Percentiles rank a stretch among this genome's conserved stretches.
Conservation (phyloP, 2,329 filamentous ascomycete genomes). For the Clonostachys chloroleuca region DNA sequence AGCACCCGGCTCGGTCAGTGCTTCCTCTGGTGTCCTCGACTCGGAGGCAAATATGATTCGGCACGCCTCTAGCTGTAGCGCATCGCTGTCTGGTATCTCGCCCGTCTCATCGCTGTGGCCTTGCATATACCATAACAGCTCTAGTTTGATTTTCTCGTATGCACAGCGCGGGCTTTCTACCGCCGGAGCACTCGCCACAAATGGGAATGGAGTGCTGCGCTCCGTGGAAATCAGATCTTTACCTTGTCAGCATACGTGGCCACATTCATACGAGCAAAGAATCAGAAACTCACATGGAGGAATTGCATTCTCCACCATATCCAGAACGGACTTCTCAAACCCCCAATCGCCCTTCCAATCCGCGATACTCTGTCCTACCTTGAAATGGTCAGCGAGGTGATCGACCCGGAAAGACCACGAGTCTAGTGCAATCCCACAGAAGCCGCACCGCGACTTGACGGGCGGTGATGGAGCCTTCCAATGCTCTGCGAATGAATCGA, state of each 20-base stretch:
- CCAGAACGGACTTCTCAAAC: constrained; percentile 12
- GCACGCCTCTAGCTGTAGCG: constrained; percentile 53
- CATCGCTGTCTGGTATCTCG: constrained; percentile 38
- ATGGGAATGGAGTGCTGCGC: constrained; percentile 51
- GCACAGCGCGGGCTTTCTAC: constrained; percentile 48
- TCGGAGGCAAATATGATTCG: constrained; percentile 45
- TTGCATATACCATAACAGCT: constrained; percentile 47
- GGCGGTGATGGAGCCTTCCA: constrained; percentile 17
- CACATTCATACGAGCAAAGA: too few relatives aligned
- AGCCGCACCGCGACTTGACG: constrained; percentile 19
- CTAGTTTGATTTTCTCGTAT: constrained; percentile 56
- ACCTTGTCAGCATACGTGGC: too few relatives aligned
- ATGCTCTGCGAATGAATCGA: constrained; percentile 27
- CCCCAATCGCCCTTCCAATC: constrained; percentile 19
- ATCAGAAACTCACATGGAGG: constrained; percentile 9
- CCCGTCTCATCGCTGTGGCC: constrained; percentile 36
- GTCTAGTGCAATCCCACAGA: constrained; percentile 13
- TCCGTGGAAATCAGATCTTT: constrained; percentile 61
- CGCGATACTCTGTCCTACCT: constrained; percentile 14
- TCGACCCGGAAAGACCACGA: constrained; percentile 19
- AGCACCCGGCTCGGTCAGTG: constrained; percentile 32
- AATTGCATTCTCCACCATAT: constrained; percentile 12
- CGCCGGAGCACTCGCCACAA: constrained; percentile 36
- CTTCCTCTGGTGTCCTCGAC: constrained; percentile 27
- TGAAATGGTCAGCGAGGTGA: constrained; percentile 19